Evolutionary conservation across 2,329 filamentous ascomycete species (phyloP), one percentile per base, ranked within the genome.

Genomic region (Pseudogymnoascus sp.): DNA sequence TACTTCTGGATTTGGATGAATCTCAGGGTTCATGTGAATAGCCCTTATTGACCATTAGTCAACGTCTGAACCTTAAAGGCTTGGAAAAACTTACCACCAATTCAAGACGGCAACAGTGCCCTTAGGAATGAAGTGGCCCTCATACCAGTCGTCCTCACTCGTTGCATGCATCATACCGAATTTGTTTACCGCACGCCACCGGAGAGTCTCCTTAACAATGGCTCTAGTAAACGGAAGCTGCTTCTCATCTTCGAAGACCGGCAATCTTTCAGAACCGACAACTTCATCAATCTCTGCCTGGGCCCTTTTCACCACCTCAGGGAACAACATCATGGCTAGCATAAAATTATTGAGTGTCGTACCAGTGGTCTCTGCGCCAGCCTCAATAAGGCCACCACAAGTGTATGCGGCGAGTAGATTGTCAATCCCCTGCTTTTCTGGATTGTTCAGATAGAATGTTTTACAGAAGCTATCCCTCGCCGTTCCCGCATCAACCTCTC

Each of bases 111-210:
- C 11, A 8, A 54, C 28, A 16, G 76, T 78, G 2, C 83, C 83
- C 14, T 79, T 79, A 14, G 81, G 82, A 60, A 86, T 83, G 65
- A 79, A 77, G 70, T 81, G 80, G 57, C 79, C 82, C 25, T 81
- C 75, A 69, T 85, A 86, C 10, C 79, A 74, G 62, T 85, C 83
- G 61, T 85, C 82, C 61, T 79, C 72, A 4, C 79, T 75, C 21
- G 81, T 76, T 54, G 75, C 77, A 70, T 86, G 83, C 2, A 83
- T 82, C 34, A 85, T 79, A 3, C 79, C 80, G 1, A 80, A 71
- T 0, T 79, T 78, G 10, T 75, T 76, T 4, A 81, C 72, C 3
- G 80, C 79, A 31, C 73, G 73, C 75, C 77, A 79, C 11, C 80
- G 76, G 61, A 77, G 71, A 8, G 76, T 75, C 66, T 83, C 81